These are phyloP conservation scores for Jasminum sambac DNA, from an alignment of 257 asterid genomes.

Conservation along the genomic window DNA sequence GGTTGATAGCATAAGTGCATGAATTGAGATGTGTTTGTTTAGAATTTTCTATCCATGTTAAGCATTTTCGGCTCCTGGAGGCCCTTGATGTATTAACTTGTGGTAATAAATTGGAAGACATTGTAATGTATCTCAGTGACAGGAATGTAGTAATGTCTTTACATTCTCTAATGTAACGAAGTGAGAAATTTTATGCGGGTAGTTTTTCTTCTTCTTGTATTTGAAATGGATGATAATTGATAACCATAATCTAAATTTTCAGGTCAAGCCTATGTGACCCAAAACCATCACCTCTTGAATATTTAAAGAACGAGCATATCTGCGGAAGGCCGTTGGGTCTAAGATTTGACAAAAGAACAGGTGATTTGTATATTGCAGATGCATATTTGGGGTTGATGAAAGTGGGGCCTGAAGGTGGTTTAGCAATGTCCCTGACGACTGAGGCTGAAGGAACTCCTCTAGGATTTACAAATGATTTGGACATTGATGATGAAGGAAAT, in stretches of 20 bases:
- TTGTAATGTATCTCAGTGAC: no score
- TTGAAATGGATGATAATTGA: background rate
- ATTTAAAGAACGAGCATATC: constrained; percentile 81
- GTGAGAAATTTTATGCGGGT: no score
- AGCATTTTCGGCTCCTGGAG: no score
- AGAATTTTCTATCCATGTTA: no score
- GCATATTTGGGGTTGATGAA: constrained; percentile 95
- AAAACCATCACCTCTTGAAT: constrained; percentile 57
- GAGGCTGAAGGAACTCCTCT: constrained; percentile 87
- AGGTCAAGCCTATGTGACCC: constrained; percentile 79
- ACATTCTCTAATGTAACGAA: no score
- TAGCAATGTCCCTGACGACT: constrained; percentile 64
- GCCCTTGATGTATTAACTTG: no score
- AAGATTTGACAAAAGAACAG: constrained; percentile 73
- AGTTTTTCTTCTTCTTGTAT: no score
- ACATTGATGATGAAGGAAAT: constrained; percentile 78
- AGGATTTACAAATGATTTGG: constrained; percentile 78
- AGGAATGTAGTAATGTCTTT: no score
- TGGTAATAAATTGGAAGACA: no score
- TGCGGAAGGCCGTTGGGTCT: constrained; percentile 98
- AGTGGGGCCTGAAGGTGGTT: constrained; percentile 96
- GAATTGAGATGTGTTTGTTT: no score
- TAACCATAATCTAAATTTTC: constrained; percentile 12
- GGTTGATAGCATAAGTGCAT: no score
- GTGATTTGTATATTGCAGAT: constrained; percentile 92